Evolutionary conservation across 1,284 basidiomycete species (phyloP), one percentile per base, ranked within the genome.

Genomic region (Peniophora sp.): DNA sequence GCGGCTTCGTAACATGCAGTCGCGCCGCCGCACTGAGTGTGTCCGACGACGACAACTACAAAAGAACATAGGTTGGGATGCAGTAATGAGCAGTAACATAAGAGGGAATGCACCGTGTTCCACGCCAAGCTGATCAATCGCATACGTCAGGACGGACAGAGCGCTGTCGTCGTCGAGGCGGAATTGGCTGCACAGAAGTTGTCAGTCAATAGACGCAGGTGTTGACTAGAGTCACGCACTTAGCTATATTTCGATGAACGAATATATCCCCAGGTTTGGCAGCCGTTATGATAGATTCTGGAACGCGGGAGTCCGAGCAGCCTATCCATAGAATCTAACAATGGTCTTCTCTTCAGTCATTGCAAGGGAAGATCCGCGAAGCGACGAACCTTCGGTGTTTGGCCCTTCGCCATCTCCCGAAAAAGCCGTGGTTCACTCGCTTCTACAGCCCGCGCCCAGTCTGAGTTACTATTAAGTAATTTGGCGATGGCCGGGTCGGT

Each of bases 101-200:
- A 45, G 44, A 3, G 2, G 61, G 51, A 59, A 75, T 75, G 62
- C 63, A 90, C 89, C 78, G 67, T 94, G 84, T 68, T 88, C 76
- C 17, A 92, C 84, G 43, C 85, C 83, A 45, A 93, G 73, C 54
- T 76, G 70, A 58, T 80, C 75, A 20, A 94, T 73, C 2, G 86
- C 91, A 62, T 85, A 95, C 3, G 80, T 73, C 50, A 95, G 73
- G 0, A 89, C 85, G 1, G 89, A 79, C 39, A 79, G 71, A 0
- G 82, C 82, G 51, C 80, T 89, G 56, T 79, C 76, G 63, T 95
- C 92, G 53, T 84, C 70, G 8, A 74, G 67, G 53, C 82, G 83
- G 68, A 91, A 82, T 73, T 91, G 81, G 65, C 85, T 86, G 53
- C 1, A 16, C 12, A 45, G 17, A 25, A 45, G 44, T 8, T 22